These are phyloP conservation scores for Nyctanthes arbortristis DNA, from an alignment of 257 asterid genomes.

Conservation along the genomic window DNA sequence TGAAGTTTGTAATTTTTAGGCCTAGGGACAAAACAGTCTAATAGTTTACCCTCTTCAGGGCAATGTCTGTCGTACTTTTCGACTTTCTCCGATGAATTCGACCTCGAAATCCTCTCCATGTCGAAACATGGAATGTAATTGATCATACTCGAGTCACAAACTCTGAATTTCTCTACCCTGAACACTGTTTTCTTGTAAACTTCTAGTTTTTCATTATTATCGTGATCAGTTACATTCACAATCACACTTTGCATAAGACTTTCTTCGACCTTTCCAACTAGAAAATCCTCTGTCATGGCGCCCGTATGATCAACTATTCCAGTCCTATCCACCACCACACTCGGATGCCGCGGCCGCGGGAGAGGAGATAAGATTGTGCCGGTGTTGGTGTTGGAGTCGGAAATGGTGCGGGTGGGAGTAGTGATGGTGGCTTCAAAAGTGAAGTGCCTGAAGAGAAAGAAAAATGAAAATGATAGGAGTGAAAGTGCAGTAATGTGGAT, in stretches of 20 bases:
- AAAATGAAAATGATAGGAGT: conserved; percentile 38
- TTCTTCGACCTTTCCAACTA: conserved; percentile 58
- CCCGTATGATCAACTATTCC: conserved; percentile 70
- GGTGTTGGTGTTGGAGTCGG: conserved; percentile 27
- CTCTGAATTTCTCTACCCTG: conserved; percentile 43
- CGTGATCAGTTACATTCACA: conserved; percentile 24
- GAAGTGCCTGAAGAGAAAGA: conserved; percentile 40
- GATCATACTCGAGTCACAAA: conserved; percentile 44
- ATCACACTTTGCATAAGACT: conserved; percentile 37
- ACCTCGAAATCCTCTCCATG: conserved; percentile 29
- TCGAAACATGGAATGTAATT: conserved; percentile 54
- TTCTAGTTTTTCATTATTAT: conserved; percentile 23
- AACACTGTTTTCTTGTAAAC: conserved; percentile 27
- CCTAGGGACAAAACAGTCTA: conserved; percentile 60
- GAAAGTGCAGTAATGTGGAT: conserved; percentile 38
- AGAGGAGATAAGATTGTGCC: conserved; percentile 18
- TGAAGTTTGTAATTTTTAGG: conserved; percentile 60
- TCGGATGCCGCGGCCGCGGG: conserved; percentile 16
- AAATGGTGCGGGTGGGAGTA: conserved; percentile 10
- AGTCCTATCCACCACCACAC: conserved; percentile 45
- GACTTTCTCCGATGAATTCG: conserved; percentile 28
- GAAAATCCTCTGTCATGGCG: conserved; percentile 51
- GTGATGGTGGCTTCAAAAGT: conserved; percentile 9
- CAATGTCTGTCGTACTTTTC: conserved; percentile 43
- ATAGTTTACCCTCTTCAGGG: conserved; percentile 36